Conservation (phyloP, 345 rosid species). For the Ailanthus altissimus region DNA sequence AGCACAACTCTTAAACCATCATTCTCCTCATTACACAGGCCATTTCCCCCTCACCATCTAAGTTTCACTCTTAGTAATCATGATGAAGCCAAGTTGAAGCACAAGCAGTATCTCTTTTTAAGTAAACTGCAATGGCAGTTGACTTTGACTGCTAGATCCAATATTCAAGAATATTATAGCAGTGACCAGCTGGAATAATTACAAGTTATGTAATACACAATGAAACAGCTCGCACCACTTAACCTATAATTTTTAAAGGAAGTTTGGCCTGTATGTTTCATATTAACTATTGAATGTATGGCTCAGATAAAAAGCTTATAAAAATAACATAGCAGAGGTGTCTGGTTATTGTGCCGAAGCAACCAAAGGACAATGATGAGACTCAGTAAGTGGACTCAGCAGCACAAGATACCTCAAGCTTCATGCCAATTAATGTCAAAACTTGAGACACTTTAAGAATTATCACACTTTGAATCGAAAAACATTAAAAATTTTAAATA, state of each 20-base stretch:
- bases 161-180: background rate
- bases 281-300: background rate
- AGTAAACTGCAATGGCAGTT: background rate
- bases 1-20: background rate
- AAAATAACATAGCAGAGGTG: background rate
- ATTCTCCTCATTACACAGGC: background rate
- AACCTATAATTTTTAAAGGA: background rate
- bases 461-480: background rate
- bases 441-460: background rate
- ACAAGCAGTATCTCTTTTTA: background rate
- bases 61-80: background rate
- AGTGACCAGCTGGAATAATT: background rate
- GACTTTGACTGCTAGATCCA: background rate
- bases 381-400: background rate
- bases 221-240: background rate
- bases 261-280: background rate
- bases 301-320: background rate
- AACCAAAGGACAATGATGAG: background rate
- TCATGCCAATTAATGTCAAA: background rate
- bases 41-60: background rate
- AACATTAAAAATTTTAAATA: background rate
- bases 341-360: background rate
- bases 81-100: background rate
- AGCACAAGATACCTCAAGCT: background rate
- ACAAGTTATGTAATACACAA: background rate